Conservation (phyloP, 257 asterid genomes). For the Prunella vulgaris region DNA sequence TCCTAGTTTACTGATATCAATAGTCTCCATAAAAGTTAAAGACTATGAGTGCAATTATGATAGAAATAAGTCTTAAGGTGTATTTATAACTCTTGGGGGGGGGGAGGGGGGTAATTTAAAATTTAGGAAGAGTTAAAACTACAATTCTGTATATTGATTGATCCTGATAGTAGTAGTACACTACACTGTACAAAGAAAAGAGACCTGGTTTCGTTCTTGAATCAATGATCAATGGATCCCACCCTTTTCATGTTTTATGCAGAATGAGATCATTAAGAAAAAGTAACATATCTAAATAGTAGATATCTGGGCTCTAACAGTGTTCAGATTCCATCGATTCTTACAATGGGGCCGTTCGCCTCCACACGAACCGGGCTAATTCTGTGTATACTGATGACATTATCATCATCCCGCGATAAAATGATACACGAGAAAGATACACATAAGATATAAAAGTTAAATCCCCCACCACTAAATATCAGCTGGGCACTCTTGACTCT, state of each 20-base stretch:
- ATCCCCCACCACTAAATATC: conserved; percentile 10
- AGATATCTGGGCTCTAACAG: background rate
- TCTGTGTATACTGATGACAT: background rate
- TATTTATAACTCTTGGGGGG: background rate
- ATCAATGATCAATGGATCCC: background rate
- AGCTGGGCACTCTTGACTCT: conserved; percentile 2
- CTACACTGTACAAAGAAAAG: background rate
- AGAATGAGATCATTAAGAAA: background rate
- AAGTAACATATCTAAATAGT: conserved; percentile 4
- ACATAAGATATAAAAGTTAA: background rate
- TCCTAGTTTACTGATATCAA: background rate
- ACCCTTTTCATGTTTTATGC: conserved; percentile 8
- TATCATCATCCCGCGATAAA: background rate
- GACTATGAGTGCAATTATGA: background rate
- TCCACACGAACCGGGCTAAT: background rate
- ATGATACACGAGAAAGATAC: background rate
- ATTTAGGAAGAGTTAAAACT: background rate
- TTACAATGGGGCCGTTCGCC: conserved; percentile 2
- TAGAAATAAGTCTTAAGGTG: background rate
- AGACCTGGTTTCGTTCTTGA: background rate
- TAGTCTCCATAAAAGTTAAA: background rate
- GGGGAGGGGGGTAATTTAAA: background rate
- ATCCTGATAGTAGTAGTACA: background rate
- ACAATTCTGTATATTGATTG: background rate
- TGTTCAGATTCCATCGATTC: background rate